Percentiles rank a stretch among this genome's conserved stretches.
Conservation (phyloP, 345 rosid genomes). For the Corchorus olitorius region DNA sequence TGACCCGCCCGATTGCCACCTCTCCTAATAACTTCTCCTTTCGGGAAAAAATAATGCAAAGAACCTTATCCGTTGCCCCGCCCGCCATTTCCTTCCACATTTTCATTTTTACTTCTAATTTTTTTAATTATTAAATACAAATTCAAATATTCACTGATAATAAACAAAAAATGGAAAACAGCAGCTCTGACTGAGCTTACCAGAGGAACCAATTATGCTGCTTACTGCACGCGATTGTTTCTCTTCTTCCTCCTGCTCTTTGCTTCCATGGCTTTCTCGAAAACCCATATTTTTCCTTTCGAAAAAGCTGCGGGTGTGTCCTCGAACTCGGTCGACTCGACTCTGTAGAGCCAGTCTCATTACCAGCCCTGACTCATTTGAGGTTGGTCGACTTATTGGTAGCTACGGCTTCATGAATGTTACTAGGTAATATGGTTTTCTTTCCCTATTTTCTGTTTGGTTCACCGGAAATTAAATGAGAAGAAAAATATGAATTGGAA, state of each 20-base stretch:
- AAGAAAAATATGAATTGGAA: not conserved
- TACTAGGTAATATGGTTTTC: slow-evolving; percentile 58
- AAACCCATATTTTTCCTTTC: slow-evolving; percentile 29
- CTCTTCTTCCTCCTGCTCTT: slow-evolving; percentile 18
- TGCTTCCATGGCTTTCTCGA: slow-evolving; percentile 22
- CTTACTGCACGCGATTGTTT: slow-evolving; percentile 23
- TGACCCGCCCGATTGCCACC: too few species aligned
- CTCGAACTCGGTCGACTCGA: slow-evolving; percentile 33
- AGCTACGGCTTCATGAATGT: slow-evolving; percentile 94
- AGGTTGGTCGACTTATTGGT: slow-evolving; percentile 87
- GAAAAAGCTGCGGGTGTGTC: slow-evolving; percentile 22
- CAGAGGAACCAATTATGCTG: slow-evolving; percentile 26
- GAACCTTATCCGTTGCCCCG: slow-evolving; percentile 6
- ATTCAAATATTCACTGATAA: not conserved
- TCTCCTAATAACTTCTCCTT: too few species aligned
- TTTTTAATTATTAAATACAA: too few species aligned
- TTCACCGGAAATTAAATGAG: not conserved
- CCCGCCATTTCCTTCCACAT: slow-evolving; percentile 1
- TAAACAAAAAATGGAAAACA: not conserved
- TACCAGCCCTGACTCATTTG: slow-evolving; percentile 74
- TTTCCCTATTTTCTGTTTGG: not conserved
- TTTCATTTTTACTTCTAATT: not conserved
- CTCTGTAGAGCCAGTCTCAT: slow-evolving; percentile 62
- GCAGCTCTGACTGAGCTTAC: not conserved
- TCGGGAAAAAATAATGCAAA: not conserved